These are phyloP conservation scores for Astrothelium subdiscretum DNA, from an alignment of 495 filamentous ascomycete genomes.

Conservation along the genomic window DNA sequence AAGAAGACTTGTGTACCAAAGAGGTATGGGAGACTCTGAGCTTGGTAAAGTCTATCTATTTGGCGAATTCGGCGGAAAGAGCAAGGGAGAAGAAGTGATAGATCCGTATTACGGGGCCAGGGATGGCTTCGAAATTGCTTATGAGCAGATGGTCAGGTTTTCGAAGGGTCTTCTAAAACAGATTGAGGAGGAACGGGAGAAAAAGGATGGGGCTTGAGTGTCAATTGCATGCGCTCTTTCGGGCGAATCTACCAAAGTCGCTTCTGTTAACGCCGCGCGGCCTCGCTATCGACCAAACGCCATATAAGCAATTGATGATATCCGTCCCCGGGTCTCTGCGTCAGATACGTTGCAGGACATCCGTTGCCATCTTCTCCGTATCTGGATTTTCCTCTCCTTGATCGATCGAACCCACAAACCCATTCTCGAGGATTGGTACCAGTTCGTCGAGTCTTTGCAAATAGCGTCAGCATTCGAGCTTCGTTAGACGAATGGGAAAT, in stretches of 20 bases:
- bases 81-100: conserved; percentile 56
- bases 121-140: conserved; percentile 76
- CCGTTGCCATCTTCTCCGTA: conserved; percentile 5
- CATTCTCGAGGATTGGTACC: conserved; percentile 5
- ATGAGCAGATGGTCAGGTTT: conserved; percentile 70
- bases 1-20: conserved; percentile 39
- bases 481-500: not conserved
- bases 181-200: conserved; percentile 18
- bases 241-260: not conserved
- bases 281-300: not conserved
- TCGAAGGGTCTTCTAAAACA: conserved; percentile 58
- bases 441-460: conserved; percentile 7
- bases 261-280: not conserved
- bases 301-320: not conserved
- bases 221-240: not conserved
- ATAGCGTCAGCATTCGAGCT: not conserved
- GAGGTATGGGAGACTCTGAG: conserved; percentile 33
- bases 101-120: conserved; percentile 88
- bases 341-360: not conserved
- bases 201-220: not conserved
- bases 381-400: conserved; percentile 9
- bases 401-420: conserved; percentile 11
- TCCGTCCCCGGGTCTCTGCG: not conserved
- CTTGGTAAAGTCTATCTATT: conserved; percentile 61
- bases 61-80: conserved; percentile 61